Base-by-base conservation (phyloP, 257 asterid genomes). In the Solanum boliviense region DNA sequence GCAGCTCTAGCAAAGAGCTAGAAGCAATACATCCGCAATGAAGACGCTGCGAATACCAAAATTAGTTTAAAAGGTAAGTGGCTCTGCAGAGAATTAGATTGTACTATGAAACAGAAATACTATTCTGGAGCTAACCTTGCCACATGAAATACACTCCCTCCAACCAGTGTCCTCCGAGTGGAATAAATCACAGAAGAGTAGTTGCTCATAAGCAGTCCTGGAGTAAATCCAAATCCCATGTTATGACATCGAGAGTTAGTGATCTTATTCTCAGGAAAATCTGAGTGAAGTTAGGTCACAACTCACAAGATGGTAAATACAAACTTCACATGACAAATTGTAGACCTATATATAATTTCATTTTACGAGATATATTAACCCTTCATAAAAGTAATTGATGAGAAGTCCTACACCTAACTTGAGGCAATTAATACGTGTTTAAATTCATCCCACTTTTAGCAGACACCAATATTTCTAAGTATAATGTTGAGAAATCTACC, bases 21-120 rank as follows among this genome's bases (percentile, higher is more conserved):
- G 99, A 95, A 88, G 98, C 98, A 92, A 95, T 89, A 93, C 99
- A 96, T 81, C 99, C 99, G 90, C 98, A 96, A 84, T 96, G 99
- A 93, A 96, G 97, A 91, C 92, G 95, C 99, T 96, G 95, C 89
- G 88, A 90, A 89, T 83, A 65, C 38, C 44, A 78, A 84, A 86
- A 32, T 75, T 31, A 86, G 70, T 5, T 41, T 75, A 46, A 79
- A 60, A 41, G 72, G 88, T 81, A 79, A 60, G 75, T 67, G 68
- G 65, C 23, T 78, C 31, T 60, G 67, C 84, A 84, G 81, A 83
- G 39, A 75, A 88, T 71, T 32, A 67, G 52, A 73, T 58, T 32
- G 36, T 46, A 86, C 11, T 34, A 86, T 73, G 88, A 52, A 58
- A 21, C 56, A 34, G 35, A 74, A 48, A 48, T 32, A 73, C 20